Evolutionary conservation across 2,329 filamentous ascomycete genomes (phyloP).

Genomic region (Alternaria consortialis): DNA sequence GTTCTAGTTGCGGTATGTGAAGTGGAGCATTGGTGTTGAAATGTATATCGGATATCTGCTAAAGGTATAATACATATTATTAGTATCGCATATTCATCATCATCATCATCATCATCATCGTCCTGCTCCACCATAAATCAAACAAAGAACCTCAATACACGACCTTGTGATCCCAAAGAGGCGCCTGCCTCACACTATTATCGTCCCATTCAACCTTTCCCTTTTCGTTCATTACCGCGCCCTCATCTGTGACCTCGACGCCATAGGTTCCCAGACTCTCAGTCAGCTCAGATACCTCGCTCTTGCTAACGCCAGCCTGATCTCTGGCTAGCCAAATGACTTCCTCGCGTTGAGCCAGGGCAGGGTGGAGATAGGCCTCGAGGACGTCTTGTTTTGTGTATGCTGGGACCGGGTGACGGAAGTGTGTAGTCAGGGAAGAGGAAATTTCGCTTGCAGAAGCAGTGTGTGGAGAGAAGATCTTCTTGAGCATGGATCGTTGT

Average conservation of each 20-base stretch:
- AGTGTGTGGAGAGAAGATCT: constrained; percentile 15
- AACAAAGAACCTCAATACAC: neutral
- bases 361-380: constrained; percentile 27
- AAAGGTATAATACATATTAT: neutral
- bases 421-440: constrained; percentile 15
- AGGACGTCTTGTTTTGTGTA: constrained; percentile 22
- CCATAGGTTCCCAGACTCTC: constrained; percentile 42
- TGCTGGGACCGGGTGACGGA: constrained; percentile 16
- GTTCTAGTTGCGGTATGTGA: neutral
- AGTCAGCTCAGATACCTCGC: constrained; percentile 53
- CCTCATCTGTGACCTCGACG: constrained; percentile 55
- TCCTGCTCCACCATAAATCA: neutral
- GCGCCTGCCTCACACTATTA: constrained; percentile 4
- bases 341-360: constrained; percentile 15
- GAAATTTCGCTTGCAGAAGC: constrained; percentile 19
- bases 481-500: constrained; percentile 11
- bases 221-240: constrained; percentile 56
- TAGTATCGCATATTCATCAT: neutral
- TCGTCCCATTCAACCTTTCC: constrained; percentile 54
- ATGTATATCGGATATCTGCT: neutral
- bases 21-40: neutral
- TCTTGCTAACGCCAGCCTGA: constrained; percentile 52
- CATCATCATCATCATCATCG: neutral
- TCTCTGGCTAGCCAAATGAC: constrained; percentile 40
- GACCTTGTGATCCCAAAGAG: constrained; percentile 12